Conservation (phyloP, 345 rosid species). For the Linum usitatissimum region DNA sequence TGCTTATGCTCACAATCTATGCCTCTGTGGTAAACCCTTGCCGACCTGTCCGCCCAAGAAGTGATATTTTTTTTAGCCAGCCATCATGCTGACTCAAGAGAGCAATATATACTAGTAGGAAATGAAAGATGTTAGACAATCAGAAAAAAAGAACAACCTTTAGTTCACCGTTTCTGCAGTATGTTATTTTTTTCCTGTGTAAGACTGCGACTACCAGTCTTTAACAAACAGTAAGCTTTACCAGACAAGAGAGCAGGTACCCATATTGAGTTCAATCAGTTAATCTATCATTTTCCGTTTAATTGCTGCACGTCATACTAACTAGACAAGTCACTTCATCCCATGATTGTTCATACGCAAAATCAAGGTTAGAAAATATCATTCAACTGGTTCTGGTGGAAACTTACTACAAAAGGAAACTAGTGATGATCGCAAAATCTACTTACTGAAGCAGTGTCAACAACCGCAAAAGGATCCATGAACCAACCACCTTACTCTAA, state of each 20-base stretch:
- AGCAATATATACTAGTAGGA: conserved; percentile 20
- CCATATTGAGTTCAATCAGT: too few species aligned
- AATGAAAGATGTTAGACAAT: neutral
- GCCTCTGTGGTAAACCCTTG: conserved; percentile 87
- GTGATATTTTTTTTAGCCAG: conserved; percentile 38
- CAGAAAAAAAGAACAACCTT: neutral
- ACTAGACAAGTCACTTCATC: too few species aligned
- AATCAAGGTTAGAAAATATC: too few species aligned
- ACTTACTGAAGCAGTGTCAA: neutral
- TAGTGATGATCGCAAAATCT: neutral
- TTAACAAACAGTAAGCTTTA: too few species aligned
- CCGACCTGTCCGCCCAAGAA: conserved; percentile 52
- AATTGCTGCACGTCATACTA: too few species aligned
- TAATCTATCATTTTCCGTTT: too few species aligned
- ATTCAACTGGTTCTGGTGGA: too few species aligned
- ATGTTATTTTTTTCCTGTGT: neutral
- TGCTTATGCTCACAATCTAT: conserved; percentile 82
- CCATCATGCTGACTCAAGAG: conserved; percentile 50
- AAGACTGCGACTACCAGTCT: too few species aligned
- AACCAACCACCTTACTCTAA: neutral
- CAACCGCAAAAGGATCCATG: neutral
- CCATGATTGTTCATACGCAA: too few species aligned
- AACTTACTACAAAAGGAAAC: neutral
- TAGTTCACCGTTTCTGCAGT: conserved; percentile 16
- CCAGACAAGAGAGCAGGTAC: too few species aligned